Base-by-base conservation (phyloP, 2,329 filamentous ascomycete species). In the Fusarium humuli region DNA sequence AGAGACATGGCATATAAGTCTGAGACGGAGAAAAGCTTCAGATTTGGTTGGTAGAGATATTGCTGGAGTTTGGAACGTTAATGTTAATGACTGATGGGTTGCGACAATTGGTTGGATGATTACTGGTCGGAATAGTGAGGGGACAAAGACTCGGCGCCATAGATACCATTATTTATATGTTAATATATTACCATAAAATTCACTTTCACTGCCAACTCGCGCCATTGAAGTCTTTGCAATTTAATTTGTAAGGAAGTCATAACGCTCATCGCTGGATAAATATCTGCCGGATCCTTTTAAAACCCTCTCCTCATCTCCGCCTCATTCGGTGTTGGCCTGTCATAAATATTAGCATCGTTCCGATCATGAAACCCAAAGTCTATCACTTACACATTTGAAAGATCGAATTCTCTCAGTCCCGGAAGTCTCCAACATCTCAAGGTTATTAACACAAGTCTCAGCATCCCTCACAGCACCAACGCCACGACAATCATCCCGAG, bases 1-100 rank as follows among this genome's bases (percentile, higher is more conserved):
- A n/a, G 48, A 16, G 2, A 29, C 2, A 6, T 11, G 0, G 0
- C 4, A 6, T 2, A 2, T 4, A 13, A 11, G 7, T 20, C 14
- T 18, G 7, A 13, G 16, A 9, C 7, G 12, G 22, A 50, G 18
- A 25, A 50, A 13, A 10, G 11, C 3, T 14, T 32, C 3, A 4
- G 23, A 3, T 3, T 8, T n/a, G 13, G 20, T 8, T 12, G 8
- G 3, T 14, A 11, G 12, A 37, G 16, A 37, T 5, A n/a, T 16
- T 2, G 11, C 8, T 41, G 23, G 49, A 42, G 14, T 53, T 42
- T 29, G 18, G 49, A n/a, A 4, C 9, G 12, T 12, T 50, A 9
- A 18, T 45, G 13, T 7, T 23, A 10, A 37, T 22, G 45, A 52
- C 11, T 9, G 23, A 23, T 27, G 5, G 7, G 14, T 20, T 12